phyloP scores from a whole-genome alignment of 371 early-diverging fungal genomes.

The Mortierella sp. region DNA sequence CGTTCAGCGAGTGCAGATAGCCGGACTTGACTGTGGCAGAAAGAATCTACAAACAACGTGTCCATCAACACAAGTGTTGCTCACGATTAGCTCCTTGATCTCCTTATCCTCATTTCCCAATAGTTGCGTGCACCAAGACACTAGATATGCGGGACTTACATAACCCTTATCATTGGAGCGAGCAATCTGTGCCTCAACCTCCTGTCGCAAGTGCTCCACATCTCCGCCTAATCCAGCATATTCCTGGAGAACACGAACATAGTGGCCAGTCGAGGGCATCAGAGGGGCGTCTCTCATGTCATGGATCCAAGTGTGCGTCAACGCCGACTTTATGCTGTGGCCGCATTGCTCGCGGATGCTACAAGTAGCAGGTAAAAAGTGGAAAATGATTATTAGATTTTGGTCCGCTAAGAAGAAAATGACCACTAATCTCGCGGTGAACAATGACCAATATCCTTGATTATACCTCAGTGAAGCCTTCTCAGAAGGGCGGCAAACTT shows the following conservation, averaged over 20 bases:
- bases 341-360: slow-evolving; percentile 92
- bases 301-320: slow-evolving; percentile 72
- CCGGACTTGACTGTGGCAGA: slow-evolving; percentile 65
- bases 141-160: slow-evolving; percentile 57
- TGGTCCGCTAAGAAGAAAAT: no score
- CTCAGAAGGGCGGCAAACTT: slow-evolving; percentile 76
- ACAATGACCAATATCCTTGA: no score
- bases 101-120: no score
- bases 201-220: slow-evolving; percentile 77
- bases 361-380: no score
- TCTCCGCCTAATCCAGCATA: slow-evolving; percentile 90
- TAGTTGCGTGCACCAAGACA: slow-evolving; percentile 19
- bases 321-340: slow-evolving; percentile 86
- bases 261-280: slow-evolving; percentile 82
- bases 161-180: slow-evolving; percentile 61
- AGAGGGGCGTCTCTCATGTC: slow-evolving; percentile 84
- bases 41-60: slow-evolving; percentile 70
- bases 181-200: slow-evolving; percentile 72
- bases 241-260: slow-evolving; percentile 72
- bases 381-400: no score
- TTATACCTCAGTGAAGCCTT: slow-evolving; percentile 80
- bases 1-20: slow-evolving; percentile 68
- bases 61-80: no score
- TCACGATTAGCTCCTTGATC: no score
- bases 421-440: no score